Base-by-base conservation (phyloP, 345 rosid genomes). In the Nephelium lappaceum region DNA sequence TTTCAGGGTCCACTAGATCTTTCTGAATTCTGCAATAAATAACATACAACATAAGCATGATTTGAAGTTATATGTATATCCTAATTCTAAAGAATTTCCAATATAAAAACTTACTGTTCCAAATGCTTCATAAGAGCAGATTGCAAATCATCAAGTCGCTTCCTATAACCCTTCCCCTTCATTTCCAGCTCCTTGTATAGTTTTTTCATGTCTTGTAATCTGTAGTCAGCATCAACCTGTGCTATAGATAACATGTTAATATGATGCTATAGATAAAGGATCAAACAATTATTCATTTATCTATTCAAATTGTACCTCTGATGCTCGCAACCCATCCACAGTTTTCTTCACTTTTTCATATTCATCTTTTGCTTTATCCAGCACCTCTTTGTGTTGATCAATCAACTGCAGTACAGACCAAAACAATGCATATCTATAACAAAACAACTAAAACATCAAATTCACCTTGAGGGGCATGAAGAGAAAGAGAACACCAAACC, bases 181-280 rank as follows among this genome's bases (percentile, higher is more conserved):
- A 87, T 60, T 78, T 93, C 98, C 87, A 93, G 82, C 83, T 94
- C 99, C 79, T 83, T 94, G 79, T 81, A 82, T 71, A 74, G 71
- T 80, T 89, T 96, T 83, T 87, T 93, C 97, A 91, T 84, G 79
- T 91, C 98, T 91, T 94, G 92, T 58, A 91, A 77, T 76, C 85
- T 91, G 79, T 83, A 90, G 62, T 93, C 95, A 57, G 93, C 89
- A 86, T 96, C 99, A 47, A 96, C 97, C 99, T 95, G 87, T 64
- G 15, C 38, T 68, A 79, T n/a, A 23, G 83, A 58, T 68, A 77
- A 60, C 7, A 55, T 61, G 57, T 71, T 62, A 41, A 64, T 58
- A 74, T 62, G 42, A 63, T 79, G 21, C 27, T 47, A 78, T 55
- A 49, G 75, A 73, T 61, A 57, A 73, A 72, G 78, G 12, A 80